These are phyloP conservation scores for Evernia prunastri DNA, from an alignment of 495 filamentous ascomycete genomes.

Conservation along the genomic window DNA sequence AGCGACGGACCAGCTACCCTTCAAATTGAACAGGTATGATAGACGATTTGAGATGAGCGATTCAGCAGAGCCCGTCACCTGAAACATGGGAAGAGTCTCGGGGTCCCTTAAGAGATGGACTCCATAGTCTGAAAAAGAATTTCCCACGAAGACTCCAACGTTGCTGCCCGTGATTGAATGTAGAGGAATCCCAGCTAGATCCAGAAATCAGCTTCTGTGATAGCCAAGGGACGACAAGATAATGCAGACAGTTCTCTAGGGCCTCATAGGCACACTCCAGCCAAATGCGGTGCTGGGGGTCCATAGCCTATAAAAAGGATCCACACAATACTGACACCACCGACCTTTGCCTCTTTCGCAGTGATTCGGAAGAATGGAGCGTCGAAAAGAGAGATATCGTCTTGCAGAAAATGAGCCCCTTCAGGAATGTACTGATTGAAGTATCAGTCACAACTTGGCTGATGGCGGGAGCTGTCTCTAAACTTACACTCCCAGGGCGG, in stretches of 20 bases:
- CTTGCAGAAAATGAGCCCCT: conserved; percentile 41
- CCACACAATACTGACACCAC: no score
- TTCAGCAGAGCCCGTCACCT: background rate
- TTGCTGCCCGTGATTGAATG: conserved; percentile 20
- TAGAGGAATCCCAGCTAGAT: conserved; percentile 18
- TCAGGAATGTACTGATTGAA: no score
- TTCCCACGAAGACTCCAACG: conserved; percentile 24
- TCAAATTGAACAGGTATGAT: conserved; percentile 43
- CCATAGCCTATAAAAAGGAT: conserved; percentile 45
- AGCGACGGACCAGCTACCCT: no score
- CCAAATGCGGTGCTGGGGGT: conserved; percentile 51
- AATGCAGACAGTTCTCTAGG: no score
- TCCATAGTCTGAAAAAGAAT: conserved; percentile 20
- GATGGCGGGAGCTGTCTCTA: no score
- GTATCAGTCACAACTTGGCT: no score
- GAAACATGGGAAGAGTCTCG: conserved; percentile 12
- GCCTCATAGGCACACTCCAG: no score
- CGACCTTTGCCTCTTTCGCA: conserved; percentile 43
- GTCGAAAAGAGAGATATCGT: conserved; percentile 41
- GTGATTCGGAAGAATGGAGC: conserved; percentile 49
- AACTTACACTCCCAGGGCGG: background rate
- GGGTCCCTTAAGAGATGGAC: conserved; percentile 20
- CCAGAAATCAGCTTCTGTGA: no score
- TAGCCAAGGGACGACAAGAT: no score
- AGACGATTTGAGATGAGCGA: conserved; percentile 40